Percentiles rank a stretch among this genome's conserved stretches.
Conservation (phyloP, 306 rosid genomes). For the Chamaecrista fasciculata region DNA sequence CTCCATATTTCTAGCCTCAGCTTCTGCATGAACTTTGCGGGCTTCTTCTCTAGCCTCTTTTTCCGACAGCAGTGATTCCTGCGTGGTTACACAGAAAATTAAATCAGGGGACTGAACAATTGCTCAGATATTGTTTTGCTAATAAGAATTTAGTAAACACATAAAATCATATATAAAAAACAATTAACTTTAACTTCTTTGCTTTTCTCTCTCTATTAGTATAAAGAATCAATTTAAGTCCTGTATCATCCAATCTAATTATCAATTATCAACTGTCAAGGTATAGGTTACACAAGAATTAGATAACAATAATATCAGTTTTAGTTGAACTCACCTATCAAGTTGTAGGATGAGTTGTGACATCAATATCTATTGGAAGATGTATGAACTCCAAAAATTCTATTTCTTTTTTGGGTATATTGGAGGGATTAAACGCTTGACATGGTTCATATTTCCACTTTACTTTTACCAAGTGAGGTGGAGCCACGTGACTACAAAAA, state of each 20-base stretch:
- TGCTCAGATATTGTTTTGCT: conserved; percentile 19
- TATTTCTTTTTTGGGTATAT: too few relatives aligned
- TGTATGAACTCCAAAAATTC: not conserved
- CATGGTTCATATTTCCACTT: too few relatives aligned
- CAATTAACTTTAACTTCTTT: not conserved
- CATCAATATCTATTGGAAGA: not conserved
- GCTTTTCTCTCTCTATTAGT: not conserved
- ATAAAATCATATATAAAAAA: not conserved
- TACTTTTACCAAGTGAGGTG: too few relatives aligned
- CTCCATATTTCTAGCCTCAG: not conserved
- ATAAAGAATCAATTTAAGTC: not conserved
- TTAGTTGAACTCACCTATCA: not conserved
- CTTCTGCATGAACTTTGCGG: not conserved
- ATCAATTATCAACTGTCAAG: too few relatives aligned
- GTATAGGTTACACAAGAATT: not conserved
- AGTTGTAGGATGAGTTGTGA: not conserved
- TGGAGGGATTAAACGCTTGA: too few relatives aligned
- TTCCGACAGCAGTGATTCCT: not conserved
- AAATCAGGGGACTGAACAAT: conserved; percentile 7
- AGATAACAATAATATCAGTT: not conserved
- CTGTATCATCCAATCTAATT: not conserved
- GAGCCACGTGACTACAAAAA: too few relatives aligned
- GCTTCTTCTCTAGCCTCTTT: not conserved
- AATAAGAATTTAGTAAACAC: not conserved
- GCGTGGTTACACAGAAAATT: not conserved